Base-by-base conservation (phyloP, 2,329 filamentous ascomycete species). In the Cyphellophora attinorum region DNA sequence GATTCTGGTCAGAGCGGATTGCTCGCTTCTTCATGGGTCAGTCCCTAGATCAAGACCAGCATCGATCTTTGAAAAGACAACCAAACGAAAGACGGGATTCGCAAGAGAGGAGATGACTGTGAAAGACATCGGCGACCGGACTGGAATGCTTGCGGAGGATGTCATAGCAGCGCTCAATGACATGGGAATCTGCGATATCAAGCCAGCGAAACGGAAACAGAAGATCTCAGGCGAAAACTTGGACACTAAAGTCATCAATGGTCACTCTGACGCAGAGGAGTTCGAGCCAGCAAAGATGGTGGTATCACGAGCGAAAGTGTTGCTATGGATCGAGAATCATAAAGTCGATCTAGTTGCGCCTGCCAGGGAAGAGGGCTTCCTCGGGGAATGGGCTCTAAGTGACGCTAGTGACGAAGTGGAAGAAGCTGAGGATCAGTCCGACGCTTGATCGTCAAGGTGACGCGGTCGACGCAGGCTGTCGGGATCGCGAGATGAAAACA, bases 1-100 rank as follows among this genome's bases (percentile, higher is more conserved):
- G 82, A 5, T 95, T 83, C 59, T 96, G 89, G 89, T 78, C 80
- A 1, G 79, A 81, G 28, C 84, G 91, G 47, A 78, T 95, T 42
- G 79, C 80, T 5, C 70, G 85, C n/a, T 57, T 78, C 16, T 53
- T 72, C n/a, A 56, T 53, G 29, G 51, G 47, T 8, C 45, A 56
- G 19, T 43, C 50, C 34, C 35, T 42, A 11, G 50, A 52, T 21
- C 44, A 48, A 5, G 45, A 51, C 41, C 55, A 56, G 6, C 41
- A 46, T 14, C 42, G 15, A 44, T 53, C 2, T 51, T 53, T 32
- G 52, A 56, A 35, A 49, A 50, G 13, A 67, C 66, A 48, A 62
- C 56, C 25, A 43, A 47, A 11, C 51, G 53, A 11, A 42, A 38
- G 6, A 19, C 40, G 28, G 31, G 39, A 5, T 38, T 39, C 14